Evolutionary conservation across 78 protist genomes (phyloP).

Genomic region (Dictyostelium capitatum): DNA sequence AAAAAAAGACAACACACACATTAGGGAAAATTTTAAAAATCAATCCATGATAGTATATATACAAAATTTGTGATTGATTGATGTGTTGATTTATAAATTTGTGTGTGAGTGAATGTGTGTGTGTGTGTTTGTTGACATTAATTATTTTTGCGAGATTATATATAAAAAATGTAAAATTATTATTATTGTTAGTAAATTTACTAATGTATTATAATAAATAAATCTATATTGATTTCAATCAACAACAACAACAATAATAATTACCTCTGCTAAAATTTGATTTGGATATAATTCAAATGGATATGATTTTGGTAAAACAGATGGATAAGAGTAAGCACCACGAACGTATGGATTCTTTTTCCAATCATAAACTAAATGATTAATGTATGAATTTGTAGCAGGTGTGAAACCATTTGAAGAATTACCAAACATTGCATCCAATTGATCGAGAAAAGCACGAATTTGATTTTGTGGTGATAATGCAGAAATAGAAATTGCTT

Average conservation of each 20-base stretch:
- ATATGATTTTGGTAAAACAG: conserved; percentile 31
- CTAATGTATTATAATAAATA: too few species aligned
- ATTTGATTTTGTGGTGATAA: conserved; percentile 37
- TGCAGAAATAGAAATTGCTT: conserved; percentile 44
- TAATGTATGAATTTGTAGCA: conserved; percentile 23
- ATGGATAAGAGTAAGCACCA: conserved; percentile 77
- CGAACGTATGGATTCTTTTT: conserved; percentile 59
- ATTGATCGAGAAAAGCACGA: conserved; percentile 40
- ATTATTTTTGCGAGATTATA: background rate
- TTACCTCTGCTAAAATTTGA: conserved; percentile 54
- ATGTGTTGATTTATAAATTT: too few species aligned
- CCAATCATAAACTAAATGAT: conserved; percentile 54
- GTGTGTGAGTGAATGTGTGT: too few species aligned
- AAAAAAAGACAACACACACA: too few species aligned
- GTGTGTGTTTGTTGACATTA: too few species aligned
- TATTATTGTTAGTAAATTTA: too few species aligned
- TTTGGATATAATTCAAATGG: conserved; percentile 12
- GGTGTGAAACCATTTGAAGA: conserved; percentile 26
- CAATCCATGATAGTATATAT: too few species aligned
- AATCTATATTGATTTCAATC: background rate
- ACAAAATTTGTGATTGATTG: too few species aligned
- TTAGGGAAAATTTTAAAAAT: too few species aligned
- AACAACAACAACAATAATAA: background rate
- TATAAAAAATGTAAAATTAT: background rate
- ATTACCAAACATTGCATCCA: conserved; percentile 73